These are phyloP conservation scores for Phyllosticta citribraziliensis DNA, from an alignment of 2,329 filamentous ascomycete species.

Conservation along the genomic window DNA sequence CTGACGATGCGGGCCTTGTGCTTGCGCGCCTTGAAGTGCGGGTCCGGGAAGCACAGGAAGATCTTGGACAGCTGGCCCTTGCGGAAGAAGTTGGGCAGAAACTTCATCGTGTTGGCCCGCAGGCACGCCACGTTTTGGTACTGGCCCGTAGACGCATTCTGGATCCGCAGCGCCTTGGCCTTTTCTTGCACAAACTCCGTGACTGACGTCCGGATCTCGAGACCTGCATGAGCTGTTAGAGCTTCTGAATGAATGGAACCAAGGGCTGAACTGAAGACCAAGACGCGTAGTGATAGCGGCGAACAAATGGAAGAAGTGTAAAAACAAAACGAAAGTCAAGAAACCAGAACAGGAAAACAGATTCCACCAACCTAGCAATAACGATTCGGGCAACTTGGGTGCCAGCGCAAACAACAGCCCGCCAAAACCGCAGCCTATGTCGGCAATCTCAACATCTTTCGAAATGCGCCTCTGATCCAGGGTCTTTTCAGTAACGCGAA, in stretches of 20 bases:
- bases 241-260: neutral
- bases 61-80: slow-evolving; percentile 76
- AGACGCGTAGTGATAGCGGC: neutral
- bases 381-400: slow-evolving; percentile 66
- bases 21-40: slow-evolving; percentile 94
- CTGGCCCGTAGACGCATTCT: slow-evolving; percentile 41
- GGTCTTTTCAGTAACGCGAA: slow-evolving; percentile 18
- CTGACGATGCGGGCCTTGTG: slow-evolving; percentile 95
- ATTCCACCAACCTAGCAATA: slow-evolving; percentile 61
- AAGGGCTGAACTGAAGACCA: neutral
- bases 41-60: slow-evolving; percentile 97
- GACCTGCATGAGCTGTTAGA: slow-evolving; percentile 41
- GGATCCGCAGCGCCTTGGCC: slow-evolving; percentile 67
- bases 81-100: slow-evolving; percentile 93
- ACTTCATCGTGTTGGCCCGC: slow-evolving; percentile 96
- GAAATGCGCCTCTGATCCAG: slow-evolving; percentile 28
- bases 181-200: slow-evolving; percentile 84
- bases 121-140: slow-evolving; percentile 87
- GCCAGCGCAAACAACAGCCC: slow-evolving; percentile 80
- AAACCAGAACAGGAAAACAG: neutral
- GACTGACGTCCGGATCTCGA: slow-evolving; percentile 88
- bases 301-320: neutral
- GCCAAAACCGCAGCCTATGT: slow-evolving; percentile 96
- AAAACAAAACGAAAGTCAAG: neutral
- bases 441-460: slow-evolving; percentile 78